Conservation (phyloP, 805 yeast species). For the Millerozyma miso region DNA sequence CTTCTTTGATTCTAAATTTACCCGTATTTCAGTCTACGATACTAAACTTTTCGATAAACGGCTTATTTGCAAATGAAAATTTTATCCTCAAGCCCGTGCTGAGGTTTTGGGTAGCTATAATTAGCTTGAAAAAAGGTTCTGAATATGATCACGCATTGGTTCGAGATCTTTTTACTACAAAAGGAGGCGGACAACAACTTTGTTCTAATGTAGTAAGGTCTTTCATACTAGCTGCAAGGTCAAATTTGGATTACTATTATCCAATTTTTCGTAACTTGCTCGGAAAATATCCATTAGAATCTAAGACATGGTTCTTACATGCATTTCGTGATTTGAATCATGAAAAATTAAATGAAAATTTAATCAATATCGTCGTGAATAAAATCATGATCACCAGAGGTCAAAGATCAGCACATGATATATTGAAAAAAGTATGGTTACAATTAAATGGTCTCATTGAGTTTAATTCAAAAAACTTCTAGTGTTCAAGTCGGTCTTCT, state of each 20-base stretch:
- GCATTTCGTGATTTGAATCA: slow-evolving; percentile 8
- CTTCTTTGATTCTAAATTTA: slow-evolving; percentile 41
- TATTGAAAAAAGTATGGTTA: slow-evolving; percentile 63
- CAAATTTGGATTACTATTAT: slow-evolving; percentile 56
- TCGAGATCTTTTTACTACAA: slow-evolving; percentile 17
- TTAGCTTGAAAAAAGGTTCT: slow-evolving; percentile 44
- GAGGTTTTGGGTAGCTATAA: slow-evolving; percentile 51
- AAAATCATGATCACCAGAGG: slow-evolving; percentile 64
- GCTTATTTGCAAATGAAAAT: slow-evolving; percentile 47
- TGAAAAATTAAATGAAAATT: slow-evolving; percentile 25
- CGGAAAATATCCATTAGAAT: slow-evolving; percentile 45
- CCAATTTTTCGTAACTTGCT: slow-evolving; percentile 46
- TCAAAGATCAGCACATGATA: slow-evolving; percentile 53
- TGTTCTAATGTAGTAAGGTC: slow-evolving; percentile 23
- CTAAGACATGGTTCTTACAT: slow-evolving; percentile 42
- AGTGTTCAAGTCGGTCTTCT: neutral
- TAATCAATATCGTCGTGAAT: slow-evolving; percentile 39
- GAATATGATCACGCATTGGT: slow-evolving; percentile 36
- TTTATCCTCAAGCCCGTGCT: slow-evolving; percentile 50
- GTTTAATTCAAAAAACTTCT: slow-evolving; percentile 15
- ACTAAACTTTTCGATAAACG: slow-evolving; percentile 28
- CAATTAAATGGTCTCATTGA: slow-evolving; percentile 53
- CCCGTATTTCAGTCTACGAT: slow-evolving; percentile 19
- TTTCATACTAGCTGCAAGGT: slow-evolving; percentile 47
- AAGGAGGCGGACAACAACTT: slow-evolving; percentile 19